Conservation (phyloP, 2,329 filamentous ascomycete genomes). For the Microcera coccophila region DNA sequence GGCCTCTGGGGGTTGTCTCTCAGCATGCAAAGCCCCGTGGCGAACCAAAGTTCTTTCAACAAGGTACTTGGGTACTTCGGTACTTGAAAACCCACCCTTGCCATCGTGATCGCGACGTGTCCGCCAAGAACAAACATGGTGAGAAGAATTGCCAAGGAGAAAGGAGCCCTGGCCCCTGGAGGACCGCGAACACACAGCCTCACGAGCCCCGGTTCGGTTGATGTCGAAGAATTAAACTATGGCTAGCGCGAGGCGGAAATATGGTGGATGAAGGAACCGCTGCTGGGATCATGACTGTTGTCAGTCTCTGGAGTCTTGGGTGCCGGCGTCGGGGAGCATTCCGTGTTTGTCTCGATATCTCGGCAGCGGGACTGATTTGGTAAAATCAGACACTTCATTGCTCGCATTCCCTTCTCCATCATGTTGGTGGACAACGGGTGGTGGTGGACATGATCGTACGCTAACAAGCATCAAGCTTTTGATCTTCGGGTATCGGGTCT, state of each 20-base stretch:
- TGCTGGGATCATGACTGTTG: not conserved
- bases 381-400: no score
- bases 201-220: not conserved
- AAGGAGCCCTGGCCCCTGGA: not conserved
- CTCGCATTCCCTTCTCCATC: no score
- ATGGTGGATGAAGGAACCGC: not conserved
- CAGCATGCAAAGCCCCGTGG: no score
- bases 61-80: no score
- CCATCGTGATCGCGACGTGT: not conserved
- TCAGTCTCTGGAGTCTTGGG: no score
- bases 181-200: not conserved
- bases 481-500: constrained; percentile 7
- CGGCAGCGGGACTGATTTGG: no score
- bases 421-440: no score
- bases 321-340: no score
- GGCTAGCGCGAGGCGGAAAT: not conserved
- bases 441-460: constrained; percentile 13
- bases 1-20: no score
- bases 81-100: no score
- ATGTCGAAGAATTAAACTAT: not conserved
- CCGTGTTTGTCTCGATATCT: no score
- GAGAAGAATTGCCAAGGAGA: not conserved
- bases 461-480: constrained; percentile 25
- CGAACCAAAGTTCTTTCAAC: no score
- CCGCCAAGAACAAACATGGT: not conserved